phyloP scores from a whole-genome alignment of 176 grass and related monocot genomes.

The Cocos nucifera region DNA sequence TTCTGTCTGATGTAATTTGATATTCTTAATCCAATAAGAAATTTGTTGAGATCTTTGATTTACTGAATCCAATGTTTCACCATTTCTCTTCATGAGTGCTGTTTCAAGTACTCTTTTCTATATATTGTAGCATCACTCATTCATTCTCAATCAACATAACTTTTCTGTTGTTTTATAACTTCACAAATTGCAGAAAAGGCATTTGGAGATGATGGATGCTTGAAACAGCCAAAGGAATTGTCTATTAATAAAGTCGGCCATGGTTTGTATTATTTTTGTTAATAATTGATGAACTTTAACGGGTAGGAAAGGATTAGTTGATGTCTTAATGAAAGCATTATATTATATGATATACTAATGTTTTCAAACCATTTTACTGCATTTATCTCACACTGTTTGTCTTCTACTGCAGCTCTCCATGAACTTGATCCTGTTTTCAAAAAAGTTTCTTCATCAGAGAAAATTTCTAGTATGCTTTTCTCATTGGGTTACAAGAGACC shows the following conservation, averaged over 20 bases:
- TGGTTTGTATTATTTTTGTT: slow-evolving; percentile 32
- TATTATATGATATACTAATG: slow-evolving; percentile 3
- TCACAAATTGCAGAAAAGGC: slow-evolving; percentile 58
- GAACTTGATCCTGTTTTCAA: slow-evolving; percentile 90
- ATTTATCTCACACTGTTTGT: neutral
- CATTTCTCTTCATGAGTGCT: too few species aligned
- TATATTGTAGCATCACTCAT: neutral
- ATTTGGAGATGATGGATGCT: slow-evolving; percentile 71
- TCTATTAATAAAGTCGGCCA: slow-evolving; percentile 98
- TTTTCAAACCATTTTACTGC: slow-evolving; percentile 2
- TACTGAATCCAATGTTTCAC: too few species aligned
- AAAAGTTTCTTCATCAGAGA: slow-evolving; percentile 47
- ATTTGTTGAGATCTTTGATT: too few species aligned
- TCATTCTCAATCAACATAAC: neutral
- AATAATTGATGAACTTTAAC: too few species aligned
- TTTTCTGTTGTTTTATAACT: slow-evolving; percentile 1
- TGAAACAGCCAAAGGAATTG: slow-evolving; percentile 85
- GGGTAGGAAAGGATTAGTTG: too few species aligned
- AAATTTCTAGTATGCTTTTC: slow-evolving; percentile 44
- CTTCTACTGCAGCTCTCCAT: slow-evolving; percentile 60
- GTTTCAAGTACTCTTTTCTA: too few species aligned
- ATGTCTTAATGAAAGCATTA: slow-evolving; percentile 4
- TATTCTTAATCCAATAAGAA: too few species aligned
- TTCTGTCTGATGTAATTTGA: too few species aligned
- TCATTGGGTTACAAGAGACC: slow-evolving; percentile 83